Percentiles rank a stretch among this genome's conserved stretches.
phyloP scores from a whole-genome alignment of 1,284 basidiomycete species.

The Malassezia yamatoensis region DNA sequence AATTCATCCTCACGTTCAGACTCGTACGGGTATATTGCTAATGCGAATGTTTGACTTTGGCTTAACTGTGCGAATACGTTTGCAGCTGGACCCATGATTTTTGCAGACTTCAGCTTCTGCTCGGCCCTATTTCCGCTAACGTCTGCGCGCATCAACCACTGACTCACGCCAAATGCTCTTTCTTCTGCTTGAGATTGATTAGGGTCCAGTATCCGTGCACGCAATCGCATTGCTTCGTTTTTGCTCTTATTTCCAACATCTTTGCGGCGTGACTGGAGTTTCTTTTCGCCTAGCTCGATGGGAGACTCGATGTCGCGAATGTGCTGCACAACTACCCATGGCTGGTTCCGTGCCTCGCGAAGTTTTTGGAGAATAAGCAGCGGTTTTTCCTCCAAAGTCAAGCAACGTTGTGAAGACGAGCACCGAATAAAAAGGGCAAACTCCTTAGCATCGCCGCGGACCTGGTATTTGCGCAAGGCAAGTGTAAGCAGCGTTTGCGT shows the following conservation, averaged over 20 bases:
- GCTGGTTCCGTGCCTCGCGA: constrained; percentile 92
- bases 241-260: neutral
- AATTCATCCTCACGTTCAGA: constrained; percentile 96
- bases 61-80: constrained; percentile 21
- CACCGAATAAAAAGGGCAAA: constrained; percentile 99
- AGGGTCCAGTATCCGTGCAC: neutral
- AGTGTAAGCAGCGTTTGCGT: constrained; percentile 96
- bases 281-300: constrained; percentile 50
- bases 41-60: constrained; percentile 57
- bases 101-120: constrained; percentile 1
- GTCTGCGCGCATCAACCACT: neutral
- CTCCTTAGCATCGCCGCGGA: constrained; percentile 96
- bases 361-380: constrained; percentile 90
- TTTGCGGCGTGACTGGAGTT: constrained; percentile 10
- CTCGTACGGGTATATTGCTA: constrained; percentile 87
- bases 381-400: constrained; percentile 96
- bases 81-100: constrained; percentile 28
- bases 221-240: constrained; percentile 9
- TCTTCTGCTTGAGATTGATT: neutral
- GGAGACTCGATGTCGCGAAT: constrained; percentile 93
- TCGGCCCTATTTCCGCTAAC: neutral
- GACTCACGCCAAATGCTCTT: neutral
- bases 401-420: constrained; percentile 77
- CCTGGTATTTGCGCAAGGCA: constrained; percentile 95
- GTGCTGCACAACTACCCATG: constrained; percentile 96